phyloP scores from a whole-genome alignment of 192 early-diverging fungal genomes.

The Backusella macrospora region DNA sequence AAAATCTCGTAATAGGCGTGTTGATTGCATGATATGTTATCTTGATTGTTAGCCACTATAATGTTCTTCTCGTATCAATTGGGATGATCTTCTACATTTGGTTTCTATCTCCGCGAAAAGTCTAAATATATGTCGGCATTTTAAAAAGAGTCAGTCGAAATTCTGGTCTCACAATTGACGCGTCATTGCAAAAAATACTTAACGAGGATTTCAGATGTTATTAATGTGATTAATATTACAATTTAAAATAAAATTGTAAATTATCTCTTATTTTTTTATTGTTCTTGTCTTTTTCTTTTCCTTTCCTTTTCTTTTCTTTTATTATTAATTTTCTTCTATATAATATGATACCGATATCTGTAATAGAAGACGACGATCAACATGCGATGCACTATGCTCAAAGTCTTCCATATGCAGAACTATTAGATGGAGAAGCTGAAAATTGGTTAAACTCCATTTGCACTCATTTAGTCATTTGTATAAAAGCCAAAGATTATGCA shows the following conservation, averaged over 20 bases:
- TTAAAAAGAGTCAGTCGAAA: conserved; percentile 5
- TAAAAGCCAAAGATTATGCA: conserved; percentile 59
- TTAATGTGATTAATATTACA: not conserved
- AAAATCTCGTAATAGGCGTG: no score
- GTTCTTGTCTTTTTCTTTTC: no score
- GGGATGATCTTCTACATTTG: no score
- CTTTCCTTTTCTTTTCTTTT: no score
- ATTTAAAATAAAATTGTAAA: not conserved
- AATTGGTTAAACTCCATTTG: conserved; percentile 53
- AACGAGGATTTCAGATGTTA: not conserved
- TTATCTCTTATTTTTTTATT: not conserved
- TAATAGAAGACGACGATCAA: conserved; percentile 37
- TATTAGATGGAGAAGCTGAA: conserved; percentile 45
- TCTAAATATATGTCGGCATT: no score
- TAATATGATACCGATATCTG: conserved; percentile 31
- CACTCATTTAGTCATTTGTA: conserved; percentile 42
- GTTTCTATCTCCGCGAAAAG: no score
- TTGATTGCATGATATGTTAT: no score
- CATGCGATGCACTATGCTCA: conserved; percentile 43
- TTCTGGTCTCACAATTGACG: not conserved
- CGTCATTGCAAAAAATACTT: not conserved
- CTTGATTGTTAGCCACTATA: no score
- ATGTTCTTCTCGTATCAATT: no score
- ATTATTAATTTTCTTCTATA: not conserved
- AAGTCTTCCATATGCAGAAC: conserved; percentile 42